Base-by-base conservation (phyloP, 306 rosid genomes). In the Cicer yamashitae region DNA sequence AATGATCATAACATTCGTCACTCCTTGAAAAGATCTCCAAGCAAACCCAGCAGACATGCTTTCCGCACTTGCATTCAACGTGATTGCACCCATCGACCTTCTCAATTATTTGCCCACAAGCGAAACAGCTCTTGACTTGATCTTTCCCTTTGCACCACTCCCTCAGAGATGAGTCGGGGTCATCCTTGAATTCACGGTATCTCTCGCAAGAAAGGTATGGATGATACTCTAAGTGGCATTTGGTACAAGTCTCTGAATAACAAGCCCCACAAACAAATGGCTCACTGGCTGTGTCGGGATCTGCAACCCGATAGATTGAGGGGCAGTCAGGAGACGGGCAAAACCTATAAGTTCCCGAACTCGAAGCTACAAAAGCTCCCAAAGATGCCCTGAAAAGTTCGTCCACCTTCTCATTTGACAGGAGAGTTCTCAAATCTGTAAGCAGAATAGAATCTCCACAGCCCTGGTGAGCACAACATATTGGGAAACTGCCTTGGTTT, bases 301-400 rank as follows among this genome's bases (percentile, higher is more conserved):
- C 82, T 1, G 93, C 96, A 12, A 82, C 97, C 61, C 74, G 89
- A 74, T 92, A 96, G 73, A 96, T 57, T 0, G 96, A 86, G 67
- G 98, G 93, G 67, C 99, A 96, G 88, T 92, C 98, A 0, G 99
- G 99, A 50, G 98, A 86, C 0, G 98, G 99, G 73, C 99, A 96
- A 74, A 96, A 96, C 82, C 92, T 84, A 75, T 81, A 88, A 39
- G 67, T 63, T 47, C 96, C 93, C 6, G 82, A 84, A 44, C 96
- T 89, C 1, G 80, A 76, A 1, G 86, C 70, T 56, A 96, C 93
- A 76, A 87, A 92, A 40, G 96, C 89, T 25, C 91, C 91, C 85
- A 96, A n/a, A 13, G 99, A 86, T 2, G 98, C 93, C 78, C 96
- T 79, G 79, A 92, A 92, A 53, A 96, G 91, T 70, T 92, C 99